Evolutionary conservation across 768 basidiomycete species (phyloP), one percentile per base, ranked within the genome.

Genomic region (Agrocybe pediades): DNA sequence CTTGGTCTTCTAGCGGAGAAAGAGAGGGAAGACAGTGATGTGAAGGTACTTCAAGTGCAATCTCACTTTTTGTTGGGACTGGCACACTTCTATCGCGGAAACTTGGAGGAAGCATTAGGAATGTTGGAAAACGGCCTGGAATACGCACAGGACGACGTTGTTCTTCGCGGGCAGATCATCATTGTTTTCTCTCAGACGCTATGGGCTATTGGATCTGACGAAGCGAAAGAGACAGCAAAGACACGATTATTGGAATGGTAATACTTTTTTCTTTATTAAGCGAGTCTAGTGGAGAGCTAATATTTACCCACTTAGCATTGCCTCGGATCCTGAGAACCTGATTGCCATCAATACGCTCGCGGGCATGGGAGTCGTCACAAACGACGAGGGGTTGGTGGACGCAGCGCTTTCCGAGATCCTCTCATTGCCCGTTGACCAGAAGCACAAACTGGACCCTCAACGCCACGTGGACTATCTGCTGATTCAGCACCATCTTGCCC

Each of bases 341-440:
- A 76, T 81, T 49, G 92, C 92, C 1, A 89, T 96, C 67, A 90
- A 88, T 42, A 81, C 86, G 0, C 80, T 98, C 1, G 90, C 90
- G 0, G 90, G 89, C n/a, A 93, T 97, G 83, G 94, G 92, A 9
- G 85, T 94, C 51, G 70, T 95, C 49, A 87, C 87, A 2, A 77
- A 78, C 27, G 94, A 96, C 61, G 85, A 88, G 27, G 80, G 78
- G 29, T 78, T 97, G 17, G 78, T 95, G 21, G 92, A 95, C 65
- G 95, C 94, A 1, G 89, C 93, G 0, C 72, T 95, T 11, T 86
- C 89, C 0, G 94, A 97, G 66, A 81, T 96, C 16, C 75, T 87
- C 17, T 74, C 81, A 0, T 73, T 94, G 20, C 82, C 92, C 0
- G 63, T 86, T 16, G 85, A 92, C 54, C 76, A 82, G 57, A 77